Percentiles rank a stretch among this genome's conserved stretches.
Conservation (phyloP, 257 asterid genomes). For the Plantago major region DNA sequence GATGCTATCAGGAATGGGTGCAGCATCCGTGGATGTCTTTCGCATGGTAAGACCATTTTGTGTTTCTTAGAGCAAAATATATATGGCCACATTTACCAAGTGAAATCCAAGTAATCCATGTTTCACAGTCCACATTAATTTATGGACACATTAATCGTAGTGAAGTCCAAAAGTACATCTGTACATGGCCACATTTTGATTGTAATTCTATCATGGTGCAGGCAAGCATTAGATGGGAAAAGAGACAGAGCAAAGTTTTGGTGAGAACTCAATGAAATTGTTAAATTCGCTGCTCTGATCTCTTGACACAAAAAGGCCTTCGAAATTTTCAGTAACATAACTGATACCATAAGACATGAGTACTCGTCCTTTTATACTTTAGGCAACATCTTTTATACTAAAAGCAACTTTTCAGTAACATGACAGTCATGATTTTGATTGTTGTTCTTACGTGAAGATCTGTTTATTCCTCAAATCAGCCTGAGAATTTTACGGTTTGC, state of each 20-base stretch:
- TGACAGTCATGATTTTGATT: too few species aligned
- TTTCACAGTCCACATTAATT: too few species aligned
- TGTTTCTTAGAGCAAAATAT: background rate
- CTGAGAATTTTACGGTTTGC: slow-evolving; percentile 6
- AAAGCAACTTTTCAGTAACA: too few species aligned
- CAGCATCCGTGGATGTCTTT: slow-evolving; percentile 75
- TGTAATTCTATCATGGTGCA: slow-evolving; percentile 32
- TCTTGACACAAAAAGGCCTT: background rate
- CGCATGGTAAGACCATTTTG: slow-evolving; percentile 57
- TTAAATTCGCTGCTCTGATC: background rate
- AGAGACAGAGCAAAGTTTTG: slow-evolving; percentile 81
- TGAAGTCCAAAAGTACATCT: background rate
- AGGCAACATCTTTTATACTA: too few species aligned
- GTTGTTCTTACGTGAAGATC: background rate
- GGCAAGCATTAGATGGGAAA: slow-evolving; percentile 87
- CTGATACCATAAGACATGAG: background rate
- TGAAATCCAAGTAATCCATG: too few species aligned
- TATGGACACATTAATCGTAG: too few species aligned
- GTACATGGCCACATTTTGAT: slow-evolving; percentile 3
- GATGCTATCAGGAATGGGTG: slow-evolving; percentile 97
- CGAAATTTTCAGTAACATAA: background rate
- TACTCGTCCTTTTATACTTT: too few species aligned
- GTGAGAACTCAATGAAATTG: slow-evolving; percentile 33
- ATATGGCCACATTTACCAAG: background rate
- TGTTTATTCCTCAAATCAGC: background rate